Percentiles rank a stretch among this genome's conserved stretches.
Conservation (phyloP, 148 eudicot species). For the Fagopyrum tataricum region DNA sequence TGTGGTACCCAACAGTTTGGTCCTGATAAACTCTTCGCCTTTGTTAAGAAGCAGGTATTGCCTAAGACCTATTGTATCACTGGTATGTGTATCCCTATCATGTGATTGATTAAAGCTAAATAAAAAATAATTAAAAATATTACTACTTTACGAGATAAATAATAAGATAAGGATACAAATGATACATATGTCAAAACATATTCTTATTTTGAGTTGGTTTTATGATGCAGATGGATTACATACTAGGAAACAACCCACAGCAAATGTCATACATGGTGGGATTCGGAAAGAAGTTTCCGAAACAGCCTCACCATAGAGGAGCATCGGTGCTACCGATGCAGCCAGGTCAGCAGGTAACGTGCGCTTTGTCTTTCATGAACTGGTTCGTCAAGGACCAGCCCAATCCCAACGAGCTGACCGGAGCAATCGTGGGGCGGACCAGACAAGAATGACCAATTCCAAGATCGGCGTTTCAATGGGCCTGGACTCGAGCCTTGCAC, state of each 20-base stretch:
- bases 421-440: constrained; percentile 90
- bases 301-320: constrained; percentile 87
- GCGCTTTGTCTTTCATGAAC: constrained; percentile 45
- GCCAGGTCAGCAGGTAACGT: constrained; percentile 23
- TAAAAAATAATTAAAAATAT: too few relatives aligned
- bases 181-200: too few relatives aligned
- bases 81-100: too few relatives aligned
- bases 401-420: constrained; percentile 76
- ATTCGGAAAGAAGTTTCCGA: constrained; percentile 66
- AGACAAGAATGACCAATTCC: constrained; percentile 52
- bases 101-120: too few relatives aligned
- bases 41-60: constrained; percentile 69
- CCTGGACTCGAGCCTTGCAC: constrained; percentile 64
- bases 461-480: constrained; percentile 42
- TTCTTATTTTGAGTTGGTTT: too few relatives aligned
- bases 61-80: too few relatives aligned
- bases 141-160: too few relatives aligned
- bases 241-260: constrained; percentile 66
- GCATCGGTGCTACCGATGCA: constrained; percentile 58
- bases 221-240: constrained; percentile 58
- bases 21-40: constrained; percentile 38
- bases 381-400: constrained; percentile 48
- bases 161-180: too few relatives aligned
- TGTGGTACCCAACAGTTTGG: constrained; percentile 49
- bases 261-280: constrained; percentile 92